Evolutionary conservation across 305 asterid genomes (phyloP).

Genomic region (Nicotiana rustica): DNA sequence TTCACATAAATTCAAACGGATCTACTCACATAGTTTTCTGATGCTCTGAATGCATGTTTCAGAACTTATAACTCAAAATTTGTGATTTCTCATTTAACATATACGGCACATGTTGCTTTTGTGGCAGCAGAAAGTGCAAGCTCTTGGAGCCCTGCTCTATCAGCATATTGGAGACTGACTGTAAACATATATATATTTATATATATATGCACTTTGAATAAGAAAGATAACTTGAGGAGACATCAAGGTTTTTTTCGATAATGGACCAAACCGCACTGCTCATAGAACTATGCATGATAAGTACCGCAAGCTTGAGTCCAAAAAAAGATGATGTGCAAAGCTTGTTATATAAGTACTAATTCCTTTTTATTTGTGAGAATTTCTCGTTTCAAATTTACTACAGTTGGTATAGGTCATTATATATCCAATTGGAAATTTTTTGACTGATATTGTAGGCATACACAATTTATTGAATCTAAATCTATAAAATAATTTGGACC

Average conservation of each 20-base stretch:
- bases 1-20: too few species aligned
- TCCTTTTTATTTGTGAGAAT: too few species aligned
- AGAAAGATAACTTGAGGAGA: conserved; percentile 17
- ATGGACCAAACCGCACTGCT: conserved; percentile 41
- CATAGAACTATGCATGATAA: conserved; percentile 28
- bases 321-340: too few species aligned
- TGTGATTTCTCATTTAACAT: neutral
- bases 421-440: too few species aligned
- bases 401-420: too few species aligned
- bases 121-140: conserved; percentile 28
- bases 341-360: too few species aligned
- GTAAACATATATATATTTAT: neutral
- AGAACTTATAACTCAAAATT: neutral
- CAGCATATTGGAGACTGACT: conserved; percentile 17
- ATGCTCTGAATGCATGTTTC: neutral
- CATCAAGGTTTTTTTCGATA: conserved; percentile 39
- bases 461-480: too few species aligned
- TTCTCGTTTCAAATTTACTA: too few species aligned
- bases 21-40: too few species aligned
- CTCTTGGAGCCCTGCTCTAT: conserved; percentile 25
- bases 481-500: too few species aligned
- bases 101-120: conserved; percentile 30
- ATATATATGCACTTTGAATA: neutral
- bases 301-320: too few species aligned
- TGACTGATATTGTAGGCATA: too few species aligned